phyloP scores from a whole-genome alignment of 1,284 basidiomycete genomes.

The Phenoliferia sp. region DNA sequence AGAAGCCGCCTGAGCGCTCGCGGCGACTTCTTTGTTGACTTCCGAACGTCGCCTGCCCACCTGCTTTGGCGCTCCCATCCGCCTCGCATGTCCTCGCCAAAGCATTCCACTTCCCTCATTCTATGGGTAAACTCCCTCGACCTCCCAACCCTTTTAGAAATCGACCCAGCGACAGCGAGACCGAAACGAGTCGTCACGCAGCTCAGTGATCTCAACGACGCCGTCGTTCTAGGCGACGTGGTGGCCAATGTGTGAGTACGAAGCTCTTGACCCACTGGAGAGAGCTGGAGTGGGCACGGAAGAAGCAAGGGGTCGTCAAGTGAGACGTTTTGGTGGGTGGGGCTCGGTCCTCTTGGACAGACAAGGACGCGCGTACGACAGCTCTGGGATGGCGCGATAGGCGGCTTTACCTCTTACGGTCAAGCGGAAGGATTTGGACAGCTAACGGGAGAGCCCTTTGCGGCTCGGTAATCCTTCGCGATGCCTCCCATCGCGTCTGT shows the following conservation, averaged over 20 bases:
- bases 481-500: neutral
- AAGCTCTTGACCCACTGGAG: too few relatives aligned
- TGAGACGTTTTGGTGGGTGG: neutral
- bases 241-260: constrained; percentile 18
- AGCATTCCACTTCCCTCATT: too few relatives aligned
- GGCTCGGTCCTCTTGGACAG: neutral
- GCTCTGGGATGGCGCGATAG: neutral
- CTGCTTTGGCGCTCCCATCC: too few relatives aligned
- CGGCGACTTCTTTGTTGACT: too few relatives aligned
- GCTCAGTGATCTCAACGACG: constrained; percentile 20
- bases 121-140: neutral
- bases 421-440: neutral
- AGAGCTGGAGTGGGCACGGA: neutral
- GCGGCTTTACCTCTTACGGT: neutral
- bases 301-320: neutral
- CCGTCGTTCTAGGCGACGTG: constrained; percentile 8
- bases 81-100: too few relatives aligned
- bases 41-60: too few relatives aligned
- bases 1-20: too few relatives aligned
- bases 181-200: neutral
- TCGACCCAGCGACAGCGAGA: neutral
- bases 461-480: too few relatives aligned
- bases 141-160: neutral
- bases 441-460: too few relatives aligned
- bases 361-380: neutral